Evolutionary conservation across 345 rosid species (phyloP).

Genomic region (Noccaea caerulescens): DNA sequence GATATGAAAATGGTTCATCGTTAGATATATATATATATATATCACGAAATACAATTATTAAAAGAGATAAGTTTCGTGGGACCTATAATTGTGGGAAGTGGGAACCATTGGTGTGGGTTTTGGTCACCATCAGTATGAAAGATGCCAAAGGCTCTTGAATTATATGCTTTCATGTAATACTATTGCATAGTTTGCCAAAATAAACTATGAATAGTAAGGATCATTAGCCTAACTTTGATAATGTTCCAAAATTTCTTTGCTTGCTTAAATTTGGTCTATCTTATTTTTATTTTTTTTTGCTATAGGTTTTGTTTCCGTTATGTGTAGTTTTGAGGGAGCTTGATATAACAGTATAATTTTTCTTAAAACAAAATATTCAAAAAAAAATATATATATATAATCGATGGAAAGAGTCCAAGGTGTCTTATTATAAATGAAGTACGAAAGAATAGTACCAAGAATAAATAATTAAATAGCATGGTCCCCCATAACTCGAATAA

Average conservation of each 20-base stretch:
- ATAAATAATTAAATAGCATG: constrained; percentile 40
- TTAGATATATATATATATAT: too few species aligned
- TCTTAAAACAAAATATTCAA: background rate
- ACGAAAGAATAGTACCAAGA: constrained; percentile 37
- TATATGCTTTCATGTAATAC: constrained; percentile 27
- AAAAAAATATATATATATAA: background rate
- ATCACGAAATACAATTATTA: constrained; percentile 5
- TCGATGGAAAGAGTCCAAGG: constrained; percentile 25
- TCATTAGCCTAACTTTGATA: background rate
- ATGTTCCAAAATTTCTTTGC: constrained; percentile 10
- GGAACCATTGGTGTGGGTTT: constrained; percentile 17
- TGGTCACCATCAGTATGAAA: constrained; percentile 34
- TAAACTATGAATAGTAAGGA: constrained; percentile 18
- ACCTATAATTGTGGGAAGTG: constrained; percentile 14
- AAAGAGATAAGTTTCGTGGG: constrained; percentile 24
- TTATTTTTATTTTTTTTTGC: background rate
- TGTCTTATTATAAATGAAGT: constrained; percentile 37
- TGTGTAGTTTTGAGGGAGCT: background rate
- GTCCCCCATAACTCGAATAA: constrained; percentile 36
- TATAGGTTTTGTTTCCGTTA: background rate
- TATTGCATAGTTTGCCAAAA: constrained; percentile 23
- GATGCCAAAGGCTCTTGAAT: constrained; percentile 29
- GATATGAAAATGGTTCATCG: constrained; percentile 8
- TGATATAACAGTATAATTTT: background rate
- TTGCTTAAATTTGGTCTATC: background rate